These are phyloP conservation scores for Wickerhamomyces xylosicus DNA, from an alignment of 805 yeast genomes.

Conservation along the genomic window DNA sequence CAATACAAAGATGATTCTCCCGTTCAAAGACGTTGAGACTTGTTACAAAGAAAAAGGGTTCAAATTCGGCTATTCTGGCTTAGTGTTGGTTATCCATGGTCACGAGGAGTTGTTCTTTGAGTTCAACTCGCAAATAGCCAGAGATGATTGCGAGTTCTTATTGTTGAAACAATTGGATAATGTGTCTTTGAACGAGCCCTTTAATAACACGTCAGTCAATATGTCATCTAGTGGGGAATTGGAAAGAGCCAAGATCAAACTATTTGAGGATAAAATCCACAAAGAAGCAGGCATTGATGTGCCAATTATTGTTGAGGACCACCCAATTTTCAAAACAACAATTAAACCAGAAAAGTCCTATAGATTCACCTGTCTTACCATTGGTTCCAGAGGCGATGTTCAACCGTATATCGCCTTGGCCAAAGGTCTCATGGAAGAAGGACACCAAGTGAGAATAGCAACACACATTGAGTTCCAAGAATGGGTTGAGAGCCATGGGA, in stretches of 20 bases:
- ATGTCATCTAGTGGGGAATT: conserved; percentile 19
- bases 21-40: conserved; percentile 61
- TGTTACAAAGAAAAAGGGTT: conserved; percentile 60
- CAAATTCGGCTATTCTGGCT: conserved; percentile 59
- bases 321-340: conserved; percentile 41
- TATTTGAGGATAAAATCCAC: conserved; percentile 58
- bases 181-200: conserved; percentile 4
- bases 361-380: conserved; percentile 65
- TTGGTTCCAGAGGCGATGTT: conserved; percentile 94
- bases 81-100: conserved; percentile 60
- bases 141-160: conserved; percentile 65
- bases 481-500: conserved; percentile 61
- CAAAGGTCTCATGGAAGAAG: conserved; percentile 66
- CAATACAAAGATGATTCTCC: conserved; percentile 73
- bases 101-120: conserved; percentile 73
- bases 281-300: conserved; percentile 52
- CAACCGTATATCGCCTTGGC: conserved; percentile 94
- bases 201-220: no score
- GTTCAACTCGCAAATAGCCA: conserved; percentile 47
- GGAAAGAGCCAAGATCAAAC: conserved; percentile 49
- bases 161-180: conserved; percentile 40
- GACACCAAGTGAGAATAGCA: conserved; percentile 77
- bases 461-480: conserved; percentile 75
- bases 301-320: conserved; percentile 61
- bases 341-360: conserved; percentile 44